Base-by-base conservation (phyloP, 2,329 filamentous ascomycete species). In the Ophiostoma novo-ulmi region DNA sequence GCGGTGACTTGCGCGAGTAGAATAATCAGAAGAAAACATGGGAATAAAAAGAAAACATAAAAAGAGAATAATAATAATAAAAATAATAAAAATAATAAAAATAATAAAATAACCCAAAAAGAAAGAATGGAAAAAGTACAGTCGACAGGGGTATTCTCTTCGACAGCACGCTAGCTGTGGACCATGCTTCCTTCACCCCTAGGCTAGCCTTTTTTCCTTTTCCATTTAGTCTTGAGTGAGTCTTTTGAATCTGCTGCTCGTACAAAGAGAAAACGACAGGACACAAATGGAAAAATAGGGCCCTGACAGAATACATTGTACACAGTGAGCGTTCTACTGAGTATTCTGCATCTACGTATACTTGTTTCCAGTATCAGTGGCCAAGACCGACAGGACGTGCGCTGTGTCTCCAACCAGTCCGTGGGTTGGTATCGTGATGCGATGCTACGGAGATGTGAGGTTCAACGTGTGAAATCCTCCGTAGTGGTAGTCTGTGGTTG, bases 1-100 rank as follows among this genome's bases (percentile, higher is more conserved):
- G 69, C 70, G 72, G 72, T 73, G 73, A 70, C 70, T 72, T 70
- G 58, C 52, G 70, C 22, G 68, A 65, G 71, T 64, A 10, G 58
- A 36, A 26, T 58, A 26, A 58, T 31, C 20, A 26, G 20, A 55
- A 31, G 31, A 52, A 52, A n/a, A 52, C 14, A 44, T 44, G n/a
- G n/a, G n/a, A n/a, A n/a, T n/a, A n/a, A 52, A 7, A 55, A 31
- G 31, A 52, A 52, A n/a, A 52, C 14, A 44, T 44, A 26, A 58
- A 22, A 58, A 58, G 11, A 20, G 38, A 48, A 17, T 1, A 48
- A 8, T 11, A 20, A 26, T 10, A 55, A n/a, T 22, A 1, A 55
- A 22, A n/a, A n/a, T n/a, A n/a, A n/a, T n/a, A n/a, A n/a, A n/a
- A n/a, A n/a, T n/a, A 10, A 63, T 14, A 52, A 52, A n/a, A 52